Evolutionary conservation across 768 basidiomycete species (phyloP).

Genomic region (Mycena leptocephala): DNA sequence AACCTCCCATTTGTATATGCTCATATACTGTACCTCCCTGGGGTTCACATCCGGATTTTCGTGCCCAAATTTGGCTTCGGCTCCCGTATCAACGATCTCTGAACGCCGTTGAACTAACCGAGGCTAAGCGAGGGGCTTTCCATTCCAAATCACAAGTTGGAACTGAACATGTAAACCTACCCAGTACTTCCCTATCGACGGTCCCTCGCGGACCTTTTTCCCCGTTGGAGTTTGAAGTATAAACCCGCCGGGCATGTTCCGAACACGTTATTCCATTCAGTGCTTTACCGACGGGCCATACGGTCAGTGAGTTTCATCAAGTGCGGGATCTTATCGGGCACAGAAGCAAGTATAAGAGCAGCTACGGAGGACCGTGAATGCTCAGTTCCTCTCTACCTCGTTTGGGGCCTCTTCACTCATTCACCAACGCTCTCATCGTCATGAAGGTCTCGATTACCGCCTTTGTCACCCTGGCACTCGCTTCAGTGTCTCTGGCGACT

Average conservation of each 20-base stretch:
- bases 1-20: too few relatives aligned
- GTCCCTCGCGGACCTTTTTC: neutral
- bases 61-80: too few relatives aligned
- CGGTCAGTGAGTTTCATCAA: neutral
- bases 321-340: neutral
- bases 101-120: neutral
- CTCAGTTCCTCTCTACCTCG: neutral
- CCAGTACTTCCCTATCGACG: neutral
- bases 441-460: neutral
- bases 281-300: neutral
- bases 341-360: neutral
- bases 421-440: neutral
- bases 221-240: neutral
- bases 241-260: neutral
- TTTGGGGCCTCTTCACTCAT: neutral
- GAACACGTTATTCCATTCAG: neutral
- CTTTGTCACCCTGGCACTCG: neutral
- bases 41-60: too few relatives aligned
- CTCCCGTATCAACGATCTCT: neutral
- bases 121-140: neutral
- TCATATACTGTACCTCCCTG: too few relatives aligned
- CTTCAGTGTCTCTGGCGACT: neutral
- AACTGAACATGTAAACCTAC: neutral
- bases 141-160: neutral
- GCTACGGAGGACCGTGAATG: neutral